Evolutionary conservation across 495 filamentous ascomycete species (phyloP), one percentile per base, ranked within the genome.

Genomic region (Antarctomyces pellizariae): DNA sequence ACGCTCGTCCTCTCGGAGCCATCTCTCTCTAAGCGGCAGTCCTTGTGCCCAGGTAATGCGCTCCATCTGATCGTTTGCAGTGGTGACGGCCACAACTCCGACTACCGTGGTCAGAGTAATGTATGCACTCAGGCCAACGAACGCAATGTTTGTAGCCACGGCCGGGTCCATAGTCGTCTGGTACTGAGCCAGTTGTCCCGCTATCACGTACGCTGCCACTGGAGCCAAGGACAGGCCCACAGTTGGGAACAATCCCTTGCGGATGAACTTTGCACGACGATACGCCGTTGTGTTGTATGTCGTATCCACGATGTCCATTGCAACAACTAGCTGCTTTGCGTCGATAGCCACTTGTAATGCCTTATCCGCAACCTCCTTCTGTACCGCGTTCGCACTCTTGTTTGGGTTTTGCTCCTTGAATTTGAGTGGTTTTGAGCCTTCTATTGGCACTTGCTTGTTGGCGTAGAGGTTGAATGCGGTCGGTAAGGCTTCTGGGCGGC

Each of bases 21-120:
- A 95, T n/a, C 89, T 63, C 33, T 83, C 54, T 33, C 71, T 56
- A 39, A 97, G 49, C 13, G 77, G 75, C 13, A 72, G 69, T 2
- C 86, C 86, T 7, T 58, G 52, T 7, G 68, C 56, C 89, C 89
- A 97, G 3, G 71, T 75, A 16, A 95, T 76, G 3, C 86, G 66
- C 31, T 79, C 70, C 75, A 91, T 89, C 45, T 95, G 82, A 45
- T 92, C 80, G 50, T 92, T 93, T 11, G 65, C 53, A 9, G 83
- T 91, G 16, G 72, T 72, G 13, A 84, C 46, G 8, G 82, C 80
- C 8, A 93, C 59, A n/a, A 79, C 39, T 3, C 84, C 86, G 24
- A 92, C 60, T 1, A 68, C 74, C 2, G 63, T 68, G 5, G 75
- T 77, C 27, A 78, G 71, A 1, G 59, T 67, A 8, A 86, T 56